Evolutionary conservation across 345 rosid genomes (phyloP).

Genomic region (Eucalyptus globulus): DNA sequence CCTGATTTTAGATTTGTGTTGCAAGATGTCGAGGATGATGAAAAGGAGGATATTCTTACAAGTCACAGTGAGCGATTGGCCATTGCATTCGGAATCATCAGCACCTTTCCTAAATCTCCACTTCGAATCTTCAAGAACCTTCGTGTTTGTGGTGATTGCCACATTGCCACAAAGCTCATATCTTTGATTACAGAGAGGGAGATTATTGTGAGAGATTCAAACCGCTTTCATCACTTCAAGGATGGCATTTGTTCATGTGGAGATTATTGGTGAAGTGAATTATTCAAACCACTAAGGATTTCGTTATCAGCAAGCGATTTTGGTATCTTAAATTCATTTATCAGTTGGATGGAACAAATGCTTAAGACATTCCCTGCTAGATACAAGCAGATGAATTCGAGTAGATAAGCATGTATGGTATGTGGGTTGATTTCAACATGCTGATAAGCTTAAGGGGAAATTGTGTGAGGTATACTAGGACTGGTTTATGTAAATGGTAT

Average conservation of each 20-base stretch:
- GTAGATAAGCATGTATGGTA: background rate
- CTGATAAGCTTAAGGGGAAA: background rate
- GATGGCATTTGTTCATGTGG: conserved; percentile 57
- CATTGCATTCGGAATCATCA: conserved; percentile 44
- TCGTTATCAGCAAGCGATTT: background rate
- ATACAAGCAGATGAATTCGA: background rate
- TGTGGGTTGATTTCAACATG: background rate
- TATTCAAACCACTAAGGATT: background rate
- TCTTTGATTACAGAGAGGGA: conserved; percentile 41
- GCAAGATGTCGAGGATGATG: conserved; percentile 15
- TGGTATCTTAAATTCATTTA: background rate
- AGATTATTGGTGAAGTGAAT: conserved; percentile 41
- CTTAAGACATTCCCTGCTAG: background rate
- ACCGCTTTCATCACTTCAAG: conserved; percentile 55
- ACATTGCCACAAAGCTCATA: conserved; percentile 46
- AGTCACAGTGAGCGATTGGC: conserved; percentile 17
- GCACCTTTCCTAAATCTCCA: conserved; percentile 43
- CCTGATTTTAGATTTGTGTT: conserved; percentile 4
- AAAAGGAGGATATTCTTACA: conserved; percentile 4
- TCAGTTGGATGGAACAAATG: background rate
- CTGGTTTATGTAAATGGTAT: background rate
- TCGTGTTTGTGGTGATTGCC: conserved; percentile 75
- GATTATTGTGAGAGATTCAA: conserved; percentile 61
- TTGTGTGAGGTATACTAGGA: background rate
- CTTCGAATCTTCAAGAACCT: conserved; percentile 64